Percentiles rank a stretch among this genome's conserved stretches.
Evolutionary conservation across 352 stramenopile species (phyloP).

Genomic region (Hyphochytrium catenoides): DNA sequence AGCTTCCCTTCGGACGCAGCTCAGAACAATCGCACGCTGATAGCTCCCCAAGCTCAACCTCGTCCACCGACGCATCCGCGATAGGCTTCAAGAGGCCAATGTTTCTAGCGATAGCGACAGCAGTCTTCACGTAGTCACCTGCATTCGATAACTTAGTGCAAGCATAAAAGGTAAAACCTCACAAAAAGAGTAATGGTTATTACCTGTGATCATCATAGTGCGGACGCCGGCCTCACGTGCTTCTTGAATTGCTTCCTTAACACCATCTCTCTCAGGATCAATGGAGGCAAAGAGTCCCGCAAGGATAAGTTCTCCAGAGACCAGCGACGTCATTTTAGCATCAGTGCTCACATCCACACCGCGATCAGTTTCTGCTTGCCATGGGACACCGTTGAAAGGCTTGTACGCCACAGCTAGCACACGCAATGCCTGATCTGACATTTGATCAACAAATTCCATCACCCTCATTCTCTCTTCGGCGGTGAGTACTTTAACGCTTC

Average conservation of each 20-base stretch:
- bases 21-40: slow-evolving; percentile 33
- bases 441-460: too few species aligned
- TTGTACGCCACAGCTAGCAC: too few species aligned
- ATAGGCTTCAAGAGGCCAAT: slow-evolving; percentile 81
- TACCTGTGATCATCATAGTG: slow-evolving; percentile 83
- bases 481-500: too few species aligned
- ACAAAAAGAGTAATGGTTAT: too few species aligned
- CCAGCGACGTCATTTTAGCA: too few species aligned
- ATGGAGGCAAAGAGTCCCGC: slow-evolving; percentile 87
- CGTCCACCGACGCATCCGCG: slow-evolving; percentile 54
- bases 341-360: too few species aligned
- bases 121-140: slow-evolving; percentile 76
- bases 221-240: slow-evolving; percentile 75
- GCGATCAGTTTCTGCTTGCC: too few species aligned
- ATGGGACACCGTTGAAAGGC: too few species aligned
- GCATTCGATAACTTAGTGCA: too few species aligned
- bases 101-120: slow-evolving; percentile 77
- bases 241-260: slow-evolving; percentile 60
- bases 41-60: slow-evolving; percentile 54
- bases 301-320: slow-evolving; percentile 53
- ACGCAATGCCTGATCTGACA: too few species aligned
- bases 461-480: too few species aligned
- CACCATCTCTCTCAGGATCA: slow-evolving; percentile 71
- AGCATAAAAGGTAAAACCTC: too few species aligned
- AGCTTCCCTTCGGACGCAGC: slow-evolving; percentile 46